A percentile compares a stretch with the other conserved stretches of the same genome.
These are phyloP conservation scores for Cyclotella atomus DNA, from an alignment of 108 stramenopile species.

Conservation along the genomic window DNA sequence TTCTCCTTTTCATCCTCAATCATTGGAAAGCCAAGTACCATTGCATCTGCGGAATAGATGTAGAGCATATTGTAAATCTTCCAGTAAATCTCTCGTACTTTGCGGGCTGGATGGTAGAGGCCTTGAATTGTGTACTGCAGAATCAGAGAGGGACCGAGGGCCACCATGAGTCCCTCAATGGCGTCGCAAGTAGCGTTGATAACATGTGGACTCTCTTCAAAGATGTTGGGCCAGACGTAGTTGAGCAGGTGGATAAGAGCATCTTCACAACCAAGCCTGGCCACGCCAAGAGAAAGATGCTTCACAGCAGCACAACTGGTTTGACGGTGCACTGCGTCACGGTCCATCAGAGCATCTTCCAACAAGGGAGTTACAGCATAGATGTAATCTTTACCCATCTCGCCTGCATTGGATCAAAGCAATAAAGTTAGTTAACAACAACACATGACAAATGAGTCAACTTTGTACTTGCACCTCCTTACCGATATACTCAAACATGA, in stretches of 20 bases:
- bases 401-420: neutral
- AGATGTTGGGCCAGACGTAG: constrained; percentile 99
- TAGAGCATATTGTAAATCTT: constrained; percentile 98
- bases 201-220: constrained; percentile 97
- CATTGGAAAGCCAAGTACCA: constrained; percentile 91
- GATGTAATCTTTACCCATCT: constrained; percentile 99
- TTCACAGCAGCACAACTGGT: constrained; percentile 98
- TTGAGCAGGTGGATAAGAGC: constrained; percentile 96
- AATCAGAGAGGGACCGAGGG: constrained; percentile 91
- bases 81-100: constrained; percentile 99
- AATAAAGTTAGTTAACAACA: too few relatives aligned
- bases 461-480: too few relatives aligned
- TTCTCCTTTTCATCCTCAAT: constrained; percentile 91
- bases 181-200: constrained; percentile 99
- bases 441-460: too few relatives aligned
- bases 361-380: constrained; percentile 96
- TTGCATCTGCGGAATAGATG: constrained; percentile 95
- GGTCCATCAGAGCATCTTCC: constrained; percentile 99
- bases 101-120: constrained; percentile 97
- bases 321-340: constrained; percentile 98
- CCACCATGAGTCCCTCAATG: constrained; percentile 95
- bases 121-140: constrained; percentile 95
- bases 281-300: constrained; percentile 96
- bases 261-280: constrained; percentile 97
- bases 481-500: constrained; percentile 99